Evolutionary conservation across 306 rosid species (phyloP).

Genomic region (Prunus kanzakura): DNA sequence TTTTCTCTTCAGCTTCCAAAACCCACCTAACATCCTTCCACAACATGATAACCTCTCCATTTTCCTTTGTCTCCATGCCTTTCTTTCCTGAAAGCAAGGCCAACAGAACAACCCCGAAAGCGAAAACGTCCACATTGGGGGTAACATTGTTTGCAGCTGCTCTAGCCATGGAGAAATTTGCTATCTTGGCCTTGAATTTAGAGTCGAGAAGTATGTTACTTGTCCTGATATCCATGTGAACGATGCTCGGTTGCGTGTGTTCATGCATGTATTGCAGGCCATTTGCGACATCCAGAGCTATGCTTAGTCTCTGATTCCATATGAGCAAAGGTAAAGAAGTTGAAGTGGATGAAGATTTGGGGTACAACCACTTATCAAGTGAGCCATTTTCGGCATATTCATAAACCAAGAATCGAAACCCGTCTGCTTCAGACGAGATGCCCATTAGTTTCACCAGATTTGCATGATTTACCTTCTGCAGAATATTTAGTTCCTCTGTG

Average conservation of each 20-base stretch:
- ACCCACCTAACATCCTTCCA: slow-evolving; percentile 61
- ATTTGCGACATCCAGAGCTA: slow-evolving; percentile 75
- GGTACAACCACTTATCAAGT: slow-evolving; percentile 60
- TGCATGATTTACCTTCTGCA: slow-evolving; percentile 78
- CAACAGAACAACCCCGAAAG: slow-evolving; percentile 62
- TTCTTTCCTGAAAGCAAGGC: slow-evolving; percentile 68
- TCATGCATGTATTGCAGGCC: slow-evolving; percentile 87
- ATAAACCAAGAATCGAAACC: slow-evolving; percentile 57
- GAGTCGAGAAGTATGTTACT: slow-evolving; percentile 68
- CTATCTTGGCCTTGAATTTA: slow-evolving; percentile 68
- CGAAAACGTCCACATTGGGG: slow-evolving; percentile 63
- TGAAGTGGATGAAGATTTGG: slow-evolving; percentile 27
- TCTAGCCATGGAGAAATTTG: slow-evolving; percentile 70
- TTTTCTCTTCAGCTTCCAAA: slow-evolving; percentile 47
- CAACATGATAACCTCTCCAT: slow-evolving; percentile 57
- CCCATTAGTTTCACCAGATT: slow-evolving; percentile 77
- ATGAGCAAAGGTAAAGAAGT: slow-evolving; percentile 34
- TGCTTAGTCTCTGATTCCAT: slow-evolving; percentile 68
- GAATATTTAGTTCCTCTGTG: slow-evolving; percentile 61
- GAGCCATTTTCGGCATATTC: slow-evolving; percentile 77
- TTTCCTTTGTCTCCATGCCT: slow-evolving; percentile 39
- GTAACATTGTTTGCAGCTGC: slow-evolving; percentile 35
- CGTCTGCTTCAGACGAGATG: slow-evolving; percentile 44
- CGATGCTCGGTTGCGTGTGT: slow-evolving; percentile 67
- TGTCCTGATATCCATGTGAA: slow-evolving; percentile 69